Evolutionary conservation across 2,329 filamentous ascomycete species (phyloP).

Genomic region (Pseudonectria foliicola): DNA sequence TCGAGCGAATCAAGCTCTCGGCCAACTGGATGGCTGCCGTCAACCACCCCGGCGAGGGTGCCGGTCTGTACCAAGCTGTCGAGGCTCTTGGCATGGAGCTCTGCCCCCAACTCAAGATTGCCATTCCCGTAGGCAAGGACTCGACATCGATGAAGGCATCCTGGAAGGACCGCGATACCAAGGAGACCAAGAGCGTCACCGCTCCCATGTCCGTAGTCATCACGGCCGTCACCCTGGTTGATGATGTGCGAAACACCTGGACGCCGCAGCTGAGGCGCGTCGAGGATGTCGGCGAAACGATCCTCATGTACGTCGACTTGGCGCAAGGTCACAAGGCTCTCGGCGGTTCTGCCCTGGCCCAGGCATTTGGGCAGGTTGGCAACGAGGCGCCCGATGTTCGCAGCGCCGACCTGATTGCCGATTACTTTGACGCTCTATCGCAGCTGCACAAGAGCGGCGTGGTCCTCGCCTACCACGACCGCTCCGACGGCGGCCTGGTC

Average conservation of each 20-base stretch:
- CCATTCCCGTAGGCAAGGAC: slow-evolving; percentile 95
- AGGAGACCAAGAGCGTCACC: slow-evolving; percentile 74
- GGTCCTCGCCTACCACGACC: slow-evolving; percentile 90
- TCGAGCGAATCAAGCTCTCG: slow-evolving; percentile 77
- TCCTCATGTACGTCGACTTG: slow-evolving; percentile 87
- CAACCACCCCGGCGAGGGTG: slow-evolving; percentile 85
- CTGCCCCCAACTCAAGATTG: slow-evolving; percentile 82
- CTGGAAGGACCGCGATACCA: slow-evolving; percentile 67
- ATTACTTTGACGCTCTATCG: slow-evolving; percentile 82
- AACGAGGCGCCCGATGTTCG: slow-evolving; percentile 80
- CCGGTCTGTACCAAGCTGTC: slow-evolving; percentile 87
- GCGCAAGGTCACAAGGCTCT: slow-evolving; percentile 72
- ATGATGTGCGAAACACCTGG: slow-evolving; percentile 82
- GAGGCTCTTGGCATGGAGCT: slow-evolving; percentile 88
- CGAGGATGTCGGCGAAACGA: slow-evolving; percentile 82
- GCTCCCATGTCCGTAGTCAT: slow-evolving; percentile 88
- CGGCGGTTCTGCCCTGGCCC: slow-evolving; percentile 85
- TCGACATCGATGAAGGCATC: slow-evolving; percentile 99
- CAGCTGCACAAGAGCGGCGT: slow-evolving; percentile 52
- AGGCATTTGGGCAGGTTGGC: slow-evolving; percentile 81
- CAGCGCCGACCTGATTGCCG: slow-evolving; percentile 70
- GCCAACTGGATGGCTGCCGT: slow-evolving; percentile 99
- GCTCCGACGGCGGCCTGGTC: slow-evolving; percentile 86
- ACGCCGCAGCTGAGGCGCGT: slow-evolving; percentile 77
- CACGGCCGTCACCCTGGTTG: slow-evolving; percentile 80